phyloP scores from a whole-genome alignment of 2,329 filamentous ascomycete species.

The Epichloe aotearoae region DNA sequence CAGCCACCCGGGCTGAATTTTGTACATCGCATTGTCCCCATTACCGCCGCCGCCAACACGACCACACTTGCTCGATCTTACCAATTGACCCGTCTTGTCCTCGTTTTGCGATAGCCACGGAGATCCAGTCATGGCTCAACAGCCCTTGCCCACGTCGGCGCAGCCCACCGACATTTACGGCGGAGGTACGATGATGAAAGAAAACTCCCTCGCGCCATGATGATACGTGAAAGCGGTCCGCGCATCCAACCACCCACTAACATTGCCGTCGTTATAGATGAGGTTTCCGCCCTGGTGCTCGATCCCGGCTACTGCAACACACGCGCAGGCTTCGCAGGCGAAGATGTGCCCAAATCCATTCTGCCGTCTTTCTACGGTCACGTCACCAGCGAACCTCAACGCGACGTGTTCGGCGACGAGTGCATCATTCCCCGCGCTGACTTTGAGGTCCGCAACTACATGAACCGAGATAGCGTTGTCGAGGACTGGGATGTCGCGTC shows the following conservation, averaged over 20 bases:
- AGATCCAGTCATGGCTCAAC: slow-evolving; percentile 35
- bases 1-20: too few relatives aligned
- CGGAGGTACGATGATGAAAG: slow-evolving; percentile 33
- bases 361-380: slow-evolving; percentile 80
- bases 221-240: too few relatives aligned
- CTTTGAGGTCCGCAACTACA: slow-evolving; percentile 83
- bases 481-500: slow-evolving; percentile 93
- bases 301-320: slow-evolving; percentile 86
- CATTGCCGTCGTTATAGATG: slow-evolving; percentile 46
- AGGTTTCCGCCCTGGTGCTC: slow-evolving; percentile 92
- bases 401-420: slow-evolving; percentile 77
- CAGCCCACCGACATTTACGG: slow-evolving; percentile 51
- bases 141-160: slow-evolving; percentile 40
- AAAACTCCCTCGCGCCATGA: neutral
- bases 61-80: neutral
- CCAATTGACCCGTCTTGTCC: neutral
- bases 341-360: slow-evolving; percentile 91
- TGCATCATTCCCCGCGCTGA: slow-evolving; percentile 63
- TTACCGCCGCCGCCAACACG: slow-evolving; percentile 1
- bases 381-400: slow-evolving; percentile 31
- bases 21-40: neutral
- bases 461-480: slow-evolving; percentile 76
- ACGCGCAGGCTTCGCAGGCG: slow-evolving; percentile 91
- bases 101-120: slow-evolving; percentile 1
- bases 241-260: slow-evolving; percentile 1